Evolutionary conservation across 768 basidiomycete genomes (phyloP).

Genomic region (Dentipellis sp.): DNA sequence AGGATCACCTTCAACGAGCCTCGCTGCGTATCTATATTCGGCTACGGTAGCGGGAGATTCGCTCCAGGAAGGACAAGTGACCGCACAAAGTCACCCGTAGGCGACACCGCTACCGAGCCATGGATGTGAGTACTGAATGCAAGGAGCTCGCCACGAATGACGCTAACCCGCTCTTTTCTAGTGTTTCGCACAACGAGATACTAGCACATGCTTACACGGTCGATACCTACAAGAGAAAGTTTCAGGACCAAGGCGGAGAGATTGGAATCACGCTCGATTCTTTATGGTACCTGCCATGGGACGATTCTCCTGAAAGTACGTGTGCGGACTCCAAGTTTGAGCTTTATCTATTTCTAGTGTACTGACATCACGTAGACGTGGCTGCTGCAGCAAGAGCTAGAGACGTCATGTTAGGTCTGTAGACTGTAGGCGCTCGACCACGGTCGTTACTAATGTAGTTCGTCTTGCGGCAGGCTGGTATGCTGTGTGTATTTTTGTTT

Average conservation of each 20-base stretch:
- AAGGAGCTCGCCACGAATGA: not conserved
- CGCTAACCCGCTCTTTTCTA: constrained; percentile 16
- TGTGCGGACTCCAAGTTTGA: not conserved
- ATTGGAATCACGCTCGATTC: constrained; percentile 76
- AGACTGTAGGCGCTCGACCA: too few relatives aligned
- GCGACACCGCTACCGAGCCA: constrained; percentile 57
- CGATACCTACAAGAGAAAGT: constrained; percentile 57
- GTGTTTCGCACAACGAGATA: constrained; percentile 59
- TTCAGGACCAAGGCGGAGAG: constrained; percentile 48
- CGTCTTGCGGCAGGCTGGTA: constrained; percentile 32
- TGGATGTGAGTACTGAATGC: constrained; percentile 44
- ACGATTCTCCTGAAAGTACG: constrained; percentile 59
- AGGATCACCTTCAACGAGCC: constrained; percentile 43
- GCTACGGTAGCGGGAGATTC: constrained; percentile 32
- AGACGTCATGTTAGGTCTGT: constrained; percentile 31
- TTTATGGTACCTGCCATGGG: constrained; percentile 67
- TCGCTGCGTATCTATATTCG: constrained; percentile 31
- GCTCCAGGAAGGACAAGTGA: constrained; percentile 40
- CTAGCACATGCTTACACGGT: constrained; percentile 61
- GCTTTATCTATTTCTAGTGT: not conserved
- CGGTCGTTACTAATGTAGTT: not conserved
- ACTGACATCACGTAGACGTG: constrained; percentile 22
- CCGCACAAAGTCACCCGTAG: constrained; percentile 46
- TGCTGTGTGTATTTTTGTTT: constrained; percentile 27
- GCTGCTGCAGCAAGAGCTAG: constrained; percentile 31